Base-by-base conservation (phyloP, 148 eudicot species). In the Drosera capensis region DNA sequence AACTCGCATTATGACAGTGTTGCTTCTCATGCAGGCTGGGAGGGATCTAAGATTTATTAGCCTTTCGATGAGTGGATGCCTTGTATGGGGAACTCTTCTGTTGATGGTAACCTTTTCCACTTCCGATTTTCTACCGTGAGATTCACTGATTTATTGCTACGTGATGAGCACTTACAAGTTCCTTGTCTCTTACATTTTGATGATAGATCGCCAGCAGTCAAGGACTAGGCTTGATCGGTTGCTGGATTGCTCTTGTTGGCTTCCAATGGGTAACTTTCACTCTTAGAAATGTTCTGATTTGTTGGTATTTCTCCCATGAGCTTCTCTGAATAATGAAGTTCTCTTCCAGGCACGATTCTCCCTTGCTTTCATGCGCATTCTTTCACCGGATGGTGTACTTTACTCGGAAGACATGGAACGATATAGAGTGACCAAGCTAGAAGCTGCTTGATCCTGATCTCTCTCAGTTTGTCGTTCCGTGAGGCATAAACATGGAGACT, bases 11-110 rank as follows among this genome's bases (percentile, higher is more conserved):
- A 20, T 11, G 7, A 17, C 17, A 14, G 43, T 43, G 7, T 20
- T n/a, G 12, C 40, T 56, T 3, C 31, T 43, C 46, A 28, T 72
- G 71, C 77, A 88, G 96, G 94, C 94, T 36, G 94, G 94, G 52
- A 64, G 94, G 25, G 96, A 88, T 53, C 73, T 88, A 16, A 79
- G 60, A 54, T 83, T 74, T 46, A 74, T 83, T 51, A 88, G 90
- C 48, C 14, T 68, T 40, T 60, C 96, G 37, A 88, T 88, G 96
- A 72, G 53, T 35, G 76, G 71, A 23, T 79, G 92, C 30, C 77
- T 88, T 55, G 52, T 51, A 49, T 46, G 80, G 48, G 90, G 92
- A 39, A 54, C 75, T 23, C 73, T 88, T 58, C 66, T 77, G 11
- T 56, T 88, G 41, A 23, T 80, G 94, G 96, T 83, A 77, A 36